A percentile compares a stretch with the other conserved stretches of the same genome.
These are phyloP conservation scores for Chaetoceros tenuissimus DNA, from an alignment of 108 stramenopile species.

Conservation along the genomic window DNA sequence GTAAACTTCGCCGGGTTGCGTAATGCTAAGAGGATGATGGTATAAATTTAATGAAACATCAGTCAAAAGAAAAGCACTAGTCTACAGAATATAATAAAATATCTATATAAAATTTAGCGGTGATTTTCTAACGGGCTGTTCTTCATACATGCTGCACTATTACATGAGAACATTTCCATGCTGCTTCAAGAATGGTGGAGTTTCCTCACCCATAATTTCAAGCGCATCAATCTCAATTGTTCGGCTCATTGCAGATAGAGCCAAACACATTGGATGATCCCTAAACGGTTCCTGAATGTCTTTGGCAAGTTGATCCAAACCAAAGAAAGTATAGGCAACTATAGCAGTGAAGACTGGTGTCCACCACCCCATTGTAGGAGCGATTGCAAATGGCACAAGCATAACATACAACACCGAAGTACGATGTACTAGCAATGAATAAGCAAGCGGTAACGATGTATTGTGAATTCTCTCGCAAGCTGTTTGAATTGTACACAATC, in stretches of 20 bases:
- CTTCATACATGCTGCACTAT: too few relatives aligned
- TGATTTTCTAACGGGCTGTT: too few relatives aligned
- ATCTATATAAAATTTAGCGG: too few relatives aligned
- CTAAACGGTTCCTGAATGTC: conserved; percentile 17
- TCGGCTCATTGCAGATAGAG: conserved; percentile 12
- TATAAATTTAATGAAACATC: too few relatives aligned
- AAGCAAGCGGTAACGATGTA: conserved; percentile 11
- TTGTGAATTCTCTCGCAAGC: conserved; percentile 16
- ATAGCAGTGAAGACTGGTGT: conserved; percentile 10
- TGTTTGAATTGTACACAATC: conserved; percentile 9
- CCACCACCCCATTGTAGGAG: conserved; percentile 7
- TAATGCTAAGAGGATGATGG: too few relatives aligned
- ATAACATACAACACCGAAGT: conserved; percentile 9
- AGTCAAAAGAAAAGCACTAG: too few relatives aligned
- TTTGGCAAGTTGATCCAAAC: conserved; percentile 10
- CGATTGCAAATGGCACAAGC: conserved; percentile 12
- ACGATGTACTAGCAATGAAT: conserved; percentile 9
- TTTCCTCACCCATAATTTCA: conserved; percentile 1
- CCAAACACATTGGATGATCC: conserved; percentile 7
- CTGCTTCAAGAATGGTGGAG: conserved; percentile 2
- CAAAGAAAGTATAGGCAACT: conserved; percentile 14
- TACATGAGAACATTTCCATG: neutral
- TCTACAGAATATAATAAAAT: too few relatives aligned
- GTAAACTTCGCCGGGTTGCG: too few relatives aligned
- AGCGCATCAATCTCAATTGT: conserved; percentile 12